phyloP scores from a whole-genome alignment of 108 stramenopile species.

The Nitzschia putrida region DNA sequence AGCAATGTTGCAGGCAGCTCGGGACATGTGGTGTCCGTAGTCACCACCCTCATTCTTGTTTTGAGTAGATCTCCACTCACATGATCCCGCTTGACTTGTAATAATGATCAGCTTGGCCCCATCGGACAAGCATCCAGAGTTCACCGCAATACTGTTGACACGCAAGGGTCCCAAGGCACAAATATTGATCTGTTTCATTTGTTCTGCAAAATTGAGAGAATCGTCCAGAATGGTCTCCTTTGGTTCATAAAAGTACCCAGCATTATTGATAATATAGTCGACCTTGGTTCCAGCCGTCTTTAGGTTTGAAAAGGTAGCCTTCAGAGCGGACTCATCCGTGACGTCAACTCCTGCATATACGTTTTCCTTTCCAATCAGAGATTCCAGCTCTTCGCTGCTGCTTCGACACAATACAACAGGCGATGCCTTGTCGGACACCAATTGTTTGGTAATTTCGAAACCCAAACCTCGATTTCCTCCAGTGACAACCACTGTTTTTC shows the following conservation, averaged over 20 bases:
- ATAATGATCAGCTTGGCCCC: conserved; percentile 84
- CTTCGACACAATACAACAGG: conserved; percentile 72
- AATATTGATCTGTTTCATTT: conserved; percentile 87
- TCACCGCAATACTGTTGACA: conserved; percentile 70
- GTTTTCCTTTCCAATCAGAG: conserved; percentile 65
- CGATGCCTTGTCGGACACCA: conserved; percentile 73
- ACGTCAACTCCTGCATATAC: conserved; percentile 86
- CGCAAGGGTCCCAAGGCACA: conserved; percentile 89
- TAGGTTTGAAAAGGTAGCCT: conserved; percentile 60
- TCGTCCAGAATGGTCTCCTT: conserved; percentile 69
- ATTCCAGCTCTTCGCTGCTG: conserved; percentile 55
- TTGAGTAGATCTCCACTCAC: conserved; percentile 80
- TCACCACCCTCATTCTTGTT: conserved; percentile 79
- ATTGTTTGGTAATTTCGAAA: conserved; percentile 74
- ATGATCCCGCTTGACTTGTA: conserved; percentile 88
- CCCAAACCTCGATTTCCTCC: conserved; percentile 90
- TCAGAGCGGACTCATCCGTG: conserved; percentile 68
- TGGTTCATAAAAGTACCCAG: conserved; percentile 89
- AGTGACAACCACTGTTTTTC: conserved; percentile 82
- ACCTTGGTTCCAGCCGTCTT: conserved; percentile 67
- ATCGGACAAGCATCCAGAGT: conserved; percentile 60
- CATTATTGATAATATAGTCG: conserved; percentile 86
- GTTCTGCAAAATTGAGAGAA: conserved; percentile 82
- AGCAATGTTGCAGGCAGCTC: conserved; percentile 89
- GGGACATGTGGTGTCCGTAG: conserved; percentile 94